Conservation (phyloP, 1,284 basidiomycete genomes). For the Irpex sp. region DNA sequence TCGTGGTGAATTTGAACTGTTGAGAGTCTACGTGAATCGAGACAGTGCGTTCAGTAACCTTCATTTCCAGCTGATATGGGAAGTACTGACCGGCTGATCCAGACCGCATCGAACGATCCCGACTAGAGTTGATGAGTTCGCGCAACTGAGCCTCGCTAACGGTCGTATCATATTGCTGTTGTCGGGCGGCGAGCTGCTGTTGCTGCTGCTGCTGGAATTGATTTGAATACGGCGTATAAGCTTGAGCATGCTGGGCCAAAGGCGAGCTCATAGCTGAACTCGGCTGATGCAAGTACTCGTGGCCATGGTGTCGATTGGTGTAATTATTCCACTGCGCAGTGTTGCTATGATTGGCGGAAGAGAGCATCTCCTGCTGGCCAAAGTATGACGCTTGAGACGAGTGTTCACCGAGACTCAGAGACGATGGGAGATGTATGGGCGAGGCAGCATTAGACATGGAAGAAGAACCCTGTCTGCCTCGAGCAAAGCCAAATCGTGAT, state of each 20-base stretch:
- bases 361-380: constrained; percentile 33
- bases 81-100: constrained; percentile 41
- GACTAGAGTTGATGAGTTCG: constrained; percentile 66
- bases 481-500: constrained; percentile 81
- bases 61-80: constrained; percentile 13
- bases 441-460: constrained; percentile 33
- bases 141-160: constrained; percentile 70
- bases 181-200: constrained; percentile 33
- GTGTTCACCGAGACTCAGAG: constrained; percentile 47
- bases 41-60: constrained; percentile 17
- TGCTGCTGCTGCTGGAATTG: constrained; percentile 17
- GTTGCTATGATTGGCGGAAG: constrained; percentile 26
- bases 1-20: constrained; percentile 31
- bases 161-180: constrained; percentile 46
- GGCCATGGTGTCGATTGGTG: neutral
- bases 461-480: constrained; percentile 59
- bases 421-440: constrained; percentile 52
- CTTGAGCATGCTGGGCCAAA: constrained; percentile 41
- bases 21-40: constrained; percentile 23
- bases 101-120: constrained; percentile 41
- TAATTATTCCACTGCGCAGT: constrained; percentile 38
- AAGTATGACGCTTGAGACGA: constrained; percentile 38
- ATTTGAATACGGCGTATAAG: constrained; percentile 18
- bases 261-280: constrained; percentile 42
- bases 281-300: constrained; percentile 29